phyloP scores from a whole-genome alignment of 371 early-diverging fungal genomes.

The Mortierella polycephala region DNA sequence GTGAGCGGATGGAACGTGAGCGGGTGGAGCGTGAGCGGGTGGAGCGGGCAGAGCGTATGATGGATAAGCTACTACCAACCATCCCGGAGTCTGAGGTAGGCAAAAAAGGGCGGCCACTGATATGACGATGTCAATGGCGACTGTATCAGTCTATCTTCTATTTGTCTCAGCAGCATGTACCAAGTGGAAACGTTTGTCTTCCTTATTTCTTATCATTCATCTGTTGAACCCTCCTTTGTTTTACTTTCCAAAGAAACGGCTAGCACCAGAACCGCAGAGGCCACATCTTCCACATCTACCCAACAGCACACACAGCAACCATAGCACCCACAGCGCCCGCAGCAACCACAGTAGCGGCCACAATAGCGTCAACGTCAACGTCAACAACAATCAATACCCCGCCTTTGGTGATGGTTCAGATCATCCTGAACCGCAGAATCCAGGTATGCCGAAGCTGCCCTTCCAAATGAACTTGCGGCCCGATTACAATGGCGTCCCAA shows the following conservation, averaged over 20 bases:
- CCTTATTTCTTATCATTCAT: too few relatives aligned
- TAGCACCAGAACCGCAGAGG: too few relatives aligned
- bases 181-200: too few relatives aligned
- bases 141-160: not conserved
- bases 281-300: not conserved
- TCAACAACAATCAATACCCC: not conserved
- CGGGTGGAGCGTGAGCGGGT: conserved; percentile 49
- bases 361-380: not conserved
- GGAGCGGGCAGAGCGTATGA: conserved; percentile 33
- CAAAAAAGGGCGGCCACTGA: not conserved
- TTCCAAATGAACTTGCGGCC: conserved; percentile 4
- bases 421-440: not conserved
- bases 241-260: too few relatives aligned
- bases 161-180: not conserved
- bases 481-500: conserved; percentile 10
- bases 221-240: too few relatives aligned
- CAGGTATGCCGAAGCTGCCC: conserved; percentile 4
- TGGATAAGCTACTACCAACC: conserved; percentile 46
- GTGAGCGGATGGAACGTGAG: too few relatives aligned
- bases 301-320: not conserved
- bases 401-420: not conserved
- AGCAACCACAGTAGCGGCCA: not conserved
- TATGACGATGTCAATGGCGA: too few relatives aligned
- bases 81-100: conserved; percentile 48
- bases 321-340: not conserved